Evolutionary conservation across 805 yeast species (phyloP).

Genomic region (Cephaloascus fragrans): DNA sequence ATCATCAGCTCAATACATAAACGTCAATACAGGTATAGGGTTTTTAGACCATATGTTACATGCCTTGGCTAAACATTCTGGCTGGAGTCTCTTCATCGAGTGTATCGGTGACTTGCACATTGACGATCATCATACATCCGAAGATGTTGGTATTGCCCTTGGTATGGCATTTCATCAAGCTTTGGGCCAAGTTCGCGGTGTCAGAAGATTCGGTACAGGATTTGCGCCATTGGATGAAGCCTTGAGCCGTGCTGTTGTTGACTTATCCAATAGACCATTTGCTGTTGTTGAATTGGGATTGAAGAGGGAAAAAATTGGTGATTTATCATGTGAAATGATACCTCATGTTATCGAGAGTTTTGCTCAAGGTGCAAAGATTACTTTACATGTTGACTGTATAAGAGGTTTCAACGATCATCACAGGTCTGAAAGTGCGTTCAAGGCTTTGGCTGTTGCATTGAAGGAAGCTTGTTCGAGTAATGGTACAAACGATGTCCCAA

Average conservation of each 20-base stretch:
- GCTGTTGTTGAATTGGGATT: constrained; percentile 86
- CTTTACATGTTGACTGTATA: constrained; percentile 89
- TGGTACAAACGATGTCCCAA: constrained; percentile 87
- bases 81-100: constrained; percentile 86
- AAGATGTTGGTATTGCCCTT: constrained; percentile 88
- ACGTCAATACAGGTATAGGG: constrained; percentile 87
- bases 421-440: constrained; percentile 91
- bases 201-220: constrained; percentile 85
- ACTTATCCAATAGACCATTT: constrained; percentile 84
- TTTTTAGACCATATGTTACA: constrained; percentile 96
- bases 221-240: constrained; percentile 98
- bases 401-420: constrained; percentile 96
- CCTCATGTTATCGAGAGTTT: constrained; percentile 95
- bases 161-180: constrained; percentile 89
- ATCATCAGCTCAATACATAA: constrained; percentile 62
- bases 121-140: constrained; percentile 96
- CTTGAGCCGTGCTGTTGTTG: constrained; percentile 90
- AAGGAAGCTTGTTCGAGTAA: constrained; percentile 76
- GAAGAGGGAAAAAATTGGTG: constrained; percentile 89
- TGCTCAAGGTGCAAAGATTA: constrained; percentile 85
- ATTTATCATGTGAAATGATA: constrained; percentile 88
- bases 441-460: constrained; percentile 89
- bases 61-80: constrained; percentile 93
- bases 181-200: constrained; percentile 81
- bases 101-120: constrained; percentile 93